A percentile compares a stretch with the other conserved stretches of the same genome.
These are phyloP conservation scores for Penicillium goetzii DNA, from an alignment of 495 filamentous ascomycete genomes.

Conservation along the genomic window DNA sequence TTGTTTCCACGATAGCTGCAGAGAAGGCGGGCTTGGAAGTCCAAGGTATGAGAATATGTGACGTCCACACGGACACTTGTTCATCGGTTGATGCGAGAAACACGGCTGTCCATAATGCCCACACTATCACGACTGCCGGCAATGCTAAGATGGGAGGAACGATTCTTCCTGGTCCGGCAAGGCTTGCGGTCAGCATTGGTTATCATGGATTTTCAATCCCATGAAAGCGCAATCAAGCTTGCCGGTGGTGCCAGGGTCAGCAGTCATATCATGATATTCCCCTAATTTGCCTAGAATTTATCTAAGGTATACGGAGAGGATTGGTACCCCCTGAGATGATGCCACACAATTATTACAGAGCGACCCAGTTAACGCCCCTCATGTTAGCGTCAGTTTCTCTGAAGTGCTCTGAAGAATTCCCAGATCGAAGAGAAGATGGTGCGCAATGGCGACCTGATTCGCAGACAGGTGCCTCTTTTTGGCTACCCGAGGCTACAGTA, in stretches of 20 bases:
- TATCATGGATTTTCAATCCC: not conserved
- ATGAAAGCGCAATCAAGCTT: not conserved
- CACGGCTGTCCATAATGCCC: not conserved
- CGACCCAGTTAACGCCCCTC: too few species aligned
- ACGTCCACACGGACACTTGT: not conserved
- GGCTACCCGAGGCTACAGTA: too few species aligned
- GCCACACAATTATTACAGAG: too few species aligned
- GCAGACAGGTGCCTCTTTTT: too few species aligned
- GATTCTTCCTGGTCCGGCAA: not conserved
- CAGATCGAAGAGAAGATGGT: too few species aligned
- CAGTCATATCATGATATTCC: not conserved
- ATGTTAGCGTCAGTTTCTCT: too few species aligned
- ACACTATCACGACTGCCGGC: not conserved
- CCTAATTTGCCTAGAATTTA: not conserved
- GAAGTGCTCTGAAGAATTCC: too few species aligned
- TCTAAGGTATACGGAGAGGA: too few species aligned
- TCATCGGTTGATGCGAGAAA: not conserved
- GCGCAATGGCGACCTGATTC: too few species aligned
- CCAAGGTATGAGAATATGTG: conserved; percentile 8
- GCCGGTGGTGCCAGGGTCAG: not conserved
- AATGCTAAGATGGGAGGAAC: not conserved
- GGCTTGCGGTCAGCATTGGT: not conserved
- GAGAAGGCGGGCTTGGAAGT: conserved; percentile 4
- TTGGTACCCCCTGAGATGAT: too few species aligned
- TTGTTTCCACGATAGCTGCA: conserved; percentile 10